Base-by-base conservation (phyloP, 2,329 filamentous ascomycete genomes). In the Endocalyx cinctus region DNA sequence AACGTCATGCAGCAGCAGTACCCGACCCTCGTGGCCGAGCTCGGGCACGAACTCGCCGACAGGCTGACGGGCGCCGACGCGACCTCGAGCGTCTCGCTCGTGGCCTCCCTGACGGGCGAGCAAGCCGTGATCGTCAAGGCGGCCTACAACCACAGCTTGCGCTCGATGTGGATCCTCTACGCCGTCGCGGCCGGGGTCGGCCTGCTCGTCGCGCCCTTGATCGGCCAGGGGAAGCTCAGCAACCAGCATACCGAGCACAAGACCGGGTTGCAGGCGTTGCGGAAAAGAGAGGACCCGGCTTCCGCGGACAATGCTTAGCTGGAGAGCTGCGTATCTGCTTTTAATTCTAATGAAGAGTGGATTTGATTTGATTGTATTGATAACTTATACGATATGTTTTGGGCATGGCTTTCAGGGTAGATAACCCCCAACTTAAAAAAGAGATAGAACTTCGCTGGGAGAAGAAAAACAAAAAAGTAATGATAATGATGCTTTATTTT, bases 1-100 rank as follows among this genome's bases (percentile, higher is more conserved):
- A 88, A 89, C 54, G 64, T 72, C 38, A 85, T 87, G 78, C 61
- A 76, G 43, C 66, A 64, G 29, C 72, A 77, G 45, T 64, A 69
- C 17, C 50, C 60, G 4, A 50, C 52, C 7, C 67, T 84, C 18
- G 57, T 61, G 15, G 47, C 59, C 18, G 57, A 70, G 4, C 66
- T 85, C 0, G 72, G 72, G 1, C 59, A 64, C 0, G 47, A 68
- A 23, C 54, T 64, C 2, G 67, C 69, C 0, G 39, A 52, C 3
- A 51, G 61, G 13, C 64, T 79, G n/a, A 64, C 69, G 17, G 71
- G 73, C 16, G 63, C 63, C 28, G 61, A 64, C 33, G 69, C 75
- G 15, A 62, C 67, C 29, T 66, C 75, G 12, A 70, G 70, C 46
- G 67, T 74, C 4, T 60, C 62, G 1, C 52, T 74, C 10, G 68